Evolutionary conservation across 2,329 filamentous ascomycete species (phyloP).

Genomic region (Aschersonia sp.): DNA sequence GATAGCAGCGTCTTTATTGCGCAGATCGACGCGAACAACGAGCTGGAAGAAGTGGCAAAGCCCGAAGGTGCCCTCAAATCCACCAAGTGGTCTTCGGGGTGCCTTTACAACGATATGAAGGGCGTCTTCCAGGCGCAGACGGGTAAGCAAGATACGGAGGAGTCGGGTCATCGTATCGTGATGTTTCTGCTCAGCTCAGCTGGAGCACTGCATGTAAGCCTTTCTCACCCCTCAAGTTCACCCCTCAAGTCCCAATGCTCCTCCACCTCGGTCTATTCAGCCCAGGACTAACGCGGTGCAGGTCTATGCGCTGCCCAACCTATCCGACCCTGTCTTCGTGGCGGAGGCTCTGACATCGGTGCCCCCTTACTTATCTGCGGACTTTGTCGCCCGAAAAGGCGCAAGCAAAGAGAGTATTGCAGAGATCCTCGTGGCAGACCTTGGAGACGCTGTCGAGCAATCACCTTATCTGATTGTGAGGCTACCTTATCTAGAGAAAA

Average conservation of each 20-base stretch:
- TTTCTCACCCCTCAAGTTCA: too few relatives aligned
- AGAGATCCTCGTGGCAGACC: constrained; percentile 71
- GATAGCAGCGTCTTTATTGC: constrained; percentile 70
- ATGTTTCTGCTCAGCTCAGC: constrained; percentile 65
- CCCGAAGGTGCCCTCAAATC: constrained; percentile 39
- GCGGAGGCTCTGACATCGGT: constrained; percentile 67
- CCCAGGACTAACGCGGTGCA: constrained; percentile 17
- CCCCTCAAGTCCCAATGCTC: background rate
- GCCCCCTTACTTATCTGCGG: constrained; percentile 59
- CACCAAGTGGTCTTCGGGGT: constrained; percentile 71
- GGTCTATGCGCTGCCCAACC: constrained; percentile 64
- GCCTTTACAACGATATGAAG: constrained; percentile 58
- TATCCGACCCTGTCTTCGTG: constrained; percentile 57
- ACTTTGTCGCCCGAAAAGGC: constrained; percentile 54
- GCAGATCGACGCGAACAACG: constrained; percentile 61
- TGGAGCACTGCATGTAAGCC: constrained; percentile 57
- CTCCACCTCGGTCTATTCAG: background rate
- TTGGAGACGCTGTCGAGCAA: constrained; percentile 59
- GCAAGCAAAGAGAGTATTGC: constrained; percentile 58
- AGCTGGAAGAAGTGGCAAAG: constrained; percentile 69
- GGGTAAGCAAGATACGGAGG: constrained; percentile 23
- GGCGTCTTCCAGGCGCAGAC: constrained; percentile 35
- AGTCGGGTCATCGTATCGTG: constrained; percentile 36
- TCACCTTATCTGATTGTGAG: constrained; percentile 72
- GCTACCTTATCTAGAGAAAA: background rate